Percentiles rank a stretch among this genome's conserved stretches.
Evolutionary conservation across 106 monocot genomes (phyloP).

Genomic region (Posidonia australis): DNA sequence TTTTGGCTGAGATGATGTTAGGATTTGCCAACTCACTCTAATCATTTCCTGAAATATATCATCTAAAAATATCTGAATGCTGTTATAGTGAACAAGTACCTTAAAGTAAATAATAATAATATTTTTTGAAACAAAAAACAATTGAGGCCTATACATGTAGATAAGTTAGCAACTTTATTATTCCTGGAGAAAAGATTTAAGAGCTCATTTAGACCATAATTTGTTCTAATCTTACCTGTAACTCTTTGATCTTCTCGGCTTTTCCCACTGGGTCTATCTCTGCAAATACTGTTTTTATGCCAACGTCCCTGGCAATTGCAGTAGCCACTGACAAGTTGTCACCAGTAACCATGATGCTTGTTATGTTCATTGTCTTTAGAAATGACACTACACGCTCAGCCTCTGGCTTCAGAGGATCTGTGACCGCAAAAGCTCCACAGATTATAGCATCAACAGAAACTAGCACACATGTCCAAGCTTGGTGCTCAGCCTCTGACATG

Average conservation of each 20-base stretch:
- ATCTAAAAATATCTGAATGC: too few species aligned
- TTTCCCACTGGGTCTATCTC: constrained; percentile 92
- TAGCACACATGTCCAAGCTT: constrained; percentile 72
- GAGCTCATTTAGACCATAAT: too few species aligned
- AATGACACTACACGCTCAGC: constrained; percentile 88
- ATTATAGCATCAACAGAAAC: constrained; percentile 63
- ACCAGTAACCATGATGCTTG: constrained; percentile 89
- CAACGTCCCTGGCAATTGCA: constrained; percentile 83
- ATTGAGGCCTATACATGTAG: too few species aligned
- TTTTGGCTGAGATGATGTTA: too few species aligned
- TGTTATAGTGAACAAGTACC: too few species aligned
- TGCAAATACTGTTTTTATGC: constrained; percentile 7
- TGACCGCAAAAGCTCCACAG: constrained; percentile 54
- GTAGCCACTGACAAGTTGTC: constrained; percentile 86
- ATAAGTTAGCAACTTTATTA: too few species aligned
- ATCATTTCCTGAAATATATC: too few species aligned
- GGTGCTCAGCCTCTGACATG: constrained; percentile 54
- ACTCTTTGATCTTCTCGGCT: constrained; percentile 21
- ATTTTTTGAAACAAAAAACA: too few species aligned
- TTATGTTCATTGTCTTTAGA: constrained; percentile 69
- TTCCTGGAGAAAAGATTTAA: too few species aligned
- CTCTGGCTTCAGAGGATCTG: constrained; percentile 89
- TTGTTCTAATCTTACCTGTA: too few species aligned
- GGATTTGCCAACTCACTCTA: too few species aligned
- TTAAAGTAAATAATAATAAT: too few species aligned